Conservation (phyloP, 2,329 filamentous ascomycete genomes). For the Tolypocladium album region DNA sequence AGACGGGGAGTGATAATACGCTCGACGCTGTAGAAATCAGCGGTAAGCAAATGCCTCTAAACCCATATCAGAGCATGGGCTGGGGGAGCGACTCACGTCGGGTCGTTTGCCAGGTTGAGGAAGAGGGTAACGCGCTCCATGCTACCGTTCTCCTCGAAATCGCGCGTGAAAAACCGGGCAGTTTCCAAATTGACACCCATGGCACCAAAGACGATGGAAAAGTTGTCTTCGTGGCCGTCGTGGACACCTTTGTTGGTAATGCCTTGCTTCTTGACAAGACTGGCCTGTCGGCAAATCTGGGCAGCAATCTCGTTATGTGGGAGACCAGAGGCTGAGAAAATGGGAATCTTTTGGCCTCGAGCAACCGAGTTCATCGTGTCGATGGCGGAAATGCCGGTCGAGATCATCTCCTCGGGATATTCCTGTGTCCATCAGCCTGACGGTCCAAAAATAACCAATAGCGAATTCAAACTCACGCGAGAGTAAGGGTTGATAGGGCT, state of each 20-base stretch:
- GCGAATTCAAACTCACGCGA: conserved; percentile 46
- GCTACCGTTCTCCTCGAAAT: conserved; percentile 98
- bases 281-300: conserved; percentile 94
- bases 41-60: not conserved
- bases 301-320: conserved; percentile 99
- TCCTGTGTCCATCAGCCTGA: conserved; percentile 44
- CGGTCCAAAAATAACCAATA: not conserved
- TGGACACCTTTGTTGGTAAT: conserved; percentile 87
- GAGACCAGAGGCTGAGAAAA: conserved; percentile 96
- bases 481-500: conserved; percentile 98
- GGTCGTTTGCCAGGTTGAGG: conserved; percentile 98
- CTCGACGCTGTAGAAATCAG: conserved; percentile 62
- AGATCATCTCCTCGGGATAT: conserved; percentile 99
- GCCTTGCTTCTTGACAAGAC: conserved; percentile 71
- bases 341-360: conserved; percentile 98
- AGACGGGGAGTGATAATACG: conserved; percentile 99
- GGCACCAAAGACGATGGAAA: conserved; percentile 97
- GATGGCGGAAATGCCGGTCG: conserved; percentile 97
- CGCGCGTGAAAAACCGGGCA: conserved; percentile 92
- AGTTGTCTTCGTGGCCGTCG: conserved; percentile 97
- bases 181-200: conserved; percentile 99
- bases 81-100: conserved; percentile 56
- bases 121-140: conserved; percentile 96
- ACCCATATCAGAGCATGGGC: not conserved
- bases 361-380: conserved; percentile 98